A percentile compares a stretch with the other conserved stretches of the same genome.
Evolutionary conservation across 495 filamentous ascomycete species (phyloP).

Genomic region (Echria macrotheca): DNA sequence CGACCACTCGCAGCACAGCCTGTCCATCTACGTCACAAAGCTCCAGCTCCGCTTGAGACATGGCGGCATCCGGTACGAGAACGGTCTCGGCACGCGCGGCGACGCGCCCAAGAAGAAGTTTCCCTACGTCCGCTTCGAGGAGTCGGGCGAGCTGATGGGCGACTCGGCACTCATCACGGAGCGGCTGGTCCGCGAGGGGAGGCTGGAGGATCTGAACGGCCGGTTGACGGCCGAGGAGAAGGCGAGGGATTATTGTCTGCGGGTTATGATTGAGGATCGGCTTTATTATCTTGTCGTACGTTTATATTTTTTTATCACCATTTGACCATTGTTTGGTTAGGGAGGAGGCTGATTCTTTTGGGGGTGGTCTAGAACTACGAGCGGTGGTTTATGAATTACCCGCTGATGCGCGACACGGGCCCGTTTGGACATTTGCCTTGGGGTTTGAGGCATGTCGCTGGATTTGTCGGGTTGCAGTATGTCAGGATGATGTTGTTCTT

Average conservation of each 20-base stretch:
- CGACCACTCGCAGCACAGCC: constrained; percentile 30
- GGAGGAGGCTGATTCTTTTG: too few relatives aligned
- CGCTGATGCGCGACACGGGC: constrained; percentile 43
- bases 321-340: neutral
- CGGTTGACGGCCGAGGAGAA: constrained; percentile 23
- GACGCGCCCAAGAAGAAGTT: constrained; percentile 48
- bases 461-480: constrained; percentile 34
- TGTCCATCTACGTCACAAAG: constrained; percentile 54
- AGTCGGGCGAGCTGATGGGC: constrained; percentile 15
- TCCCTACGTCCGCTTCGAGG: constrained; percentile 40
- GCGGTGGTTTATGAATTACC: constrained; percentile 48
- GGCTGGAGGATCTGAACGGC: constrained; percentile 37
- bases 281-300: constrained; percentile 48
- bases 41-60: constrained; percentile 53
- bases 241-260: constrained; percentile 38
- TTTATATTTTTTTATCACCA: neutral
- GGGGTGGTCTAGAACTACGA: constrained; percentile 39
- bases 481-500: constrained; percentile 38
- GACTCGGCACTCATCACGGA: constrained; percentile 48
- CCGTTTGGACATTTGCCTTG: constrained; percentile 32
- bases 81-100: constrained; percentile 31
- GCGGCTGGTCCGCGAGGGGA: constrained; percentile 31
- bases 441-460: constrained; percentile 44
- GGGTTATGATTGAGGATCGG: constrained; percentile 49
- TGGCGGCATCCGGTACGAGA: constrained; percentile 37